Percentiles rank a stretch among this genome's conserved stretches.
Evolutionary conservation across 176 grass and related monocot genomes (phyloP).

Genomic region (Saccharum spontaneum): DNA sequence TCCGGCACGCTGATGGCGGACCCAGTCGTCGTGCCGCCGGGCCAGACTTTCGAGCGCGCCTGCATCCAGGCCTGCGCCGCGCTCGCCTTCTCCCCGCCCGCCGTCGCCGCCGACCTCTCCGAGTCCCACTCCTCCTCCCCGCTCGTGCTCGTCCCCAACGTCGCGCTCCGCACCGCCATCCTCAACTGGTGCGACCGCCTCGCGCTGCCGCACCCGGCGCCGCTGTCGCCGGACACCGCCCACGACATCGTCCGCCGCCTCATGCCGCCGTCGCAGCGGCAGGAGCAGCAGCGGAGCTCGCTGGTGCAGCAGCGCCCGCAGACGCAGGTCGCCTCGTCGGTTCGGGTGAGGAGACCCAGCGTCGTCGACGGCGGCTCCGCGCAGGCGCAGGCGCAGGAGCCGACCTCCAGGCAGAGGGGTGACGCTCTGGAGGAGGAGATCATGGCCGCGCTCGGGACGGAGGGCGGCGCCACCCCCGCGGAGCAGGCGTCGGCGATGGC

Average conservation of each 20-base stretch:
- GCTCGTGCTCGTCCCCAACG: conserved; percentile 73
- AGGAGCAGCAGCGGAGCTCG: conserved; percentile 5
- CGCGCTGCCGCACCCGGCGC: conserved; percentile 51
- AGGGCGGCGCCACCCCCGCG: conserved; percentile 21
- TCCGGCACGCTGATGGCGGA: conserved; percentile 87
- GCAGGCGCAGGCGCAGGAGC: neutral
- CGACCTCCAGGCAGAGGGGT: conserved; percentile 1
- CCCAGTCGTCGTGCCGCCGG: conserved; percentile 58
- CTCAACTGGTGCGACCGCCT: conserved; percentile 80
- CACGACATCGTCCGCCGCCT: conserved; percentile 67
- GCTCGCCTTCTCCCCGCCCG: conserved; percentile 62
- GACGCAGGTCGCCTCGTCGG: conserved; percentile 10
- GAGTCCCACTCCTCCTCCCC: conserved; percentile 23
- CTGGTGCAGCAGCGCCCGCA: neutral
- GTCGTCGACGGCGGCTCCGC: neutral
- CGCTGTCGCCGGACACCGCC: conserved; percentile 59
- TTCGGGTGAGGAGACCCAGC: conserved; percentile 15
- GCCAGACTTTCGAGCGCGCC: conserved; percentile 84
- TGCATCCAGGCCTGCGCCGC: conserved; percentile 82
- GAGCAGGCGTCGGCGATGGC: conserved; percentile 68
- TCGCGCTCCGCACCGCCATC: conserved; percentile 73
- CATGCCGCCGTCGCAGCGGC: conserved; percentile 40
- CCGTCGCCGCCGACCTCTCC: conserved; percentile 45
- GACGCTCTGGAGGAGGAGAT: conserved; percentile 67
- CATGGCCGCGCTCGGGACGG: conserved; percentile 41